phyloP scores from a whole-genome alignment of 176 grass and related monocot genomes.

The Saccharum spontaneum region DNA sequence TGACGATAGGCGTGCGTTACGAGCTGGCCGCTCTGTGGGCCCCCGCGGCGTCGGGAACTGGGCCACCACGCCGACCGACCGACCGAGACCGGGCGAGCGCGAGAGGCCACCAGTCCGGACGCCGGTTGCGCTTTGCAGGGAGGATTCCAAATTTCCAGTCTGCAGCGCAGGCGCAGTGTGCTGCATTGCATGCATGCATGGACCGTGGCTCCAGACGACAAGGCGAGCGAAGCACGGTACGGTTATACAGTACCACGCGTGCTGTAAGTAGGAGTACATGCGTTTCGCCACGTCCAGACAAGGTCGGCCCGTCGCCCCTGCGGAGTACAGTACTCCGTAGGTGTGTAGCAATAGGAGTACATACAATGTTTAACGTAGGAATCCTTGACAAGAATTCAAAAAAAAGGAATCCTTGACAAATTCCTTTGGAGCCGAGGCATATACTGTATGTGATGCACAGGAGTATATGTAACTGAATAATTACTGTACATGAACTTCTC shows the following conservation, averaged over 20 bases:
- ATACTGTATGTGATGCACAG: too few relatives aligned
- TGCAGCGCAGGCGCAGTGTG: neutral
- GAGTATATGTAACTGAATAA: neutral
- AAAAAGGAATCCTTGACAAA: too few relatives aligned
- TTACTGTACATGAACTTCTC: neutral
- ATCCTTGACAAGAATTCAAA: too few relatives aligned
- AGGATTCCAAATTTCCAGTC: neutral
- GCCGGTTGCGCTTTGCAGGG: constrained; percentile 33
- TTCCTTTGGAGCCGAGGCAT: too few relatives aligned
- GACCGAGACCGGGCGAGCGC: constrained; percentile 4
- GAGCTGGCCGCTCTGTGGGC: neutral
- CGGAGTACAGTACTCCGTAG: neutral
- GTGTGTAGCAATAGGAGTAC: too few relatives aligned
- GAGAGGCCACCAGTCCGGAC: constrained; percentile 2
- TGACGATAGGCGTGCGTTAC: constrained; percentile 33
- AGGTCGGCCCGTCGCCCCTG: neutral
- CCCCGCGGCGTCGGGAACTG: constrained; percentile 10
- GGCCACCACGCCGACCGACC: constrained; percentile 20
- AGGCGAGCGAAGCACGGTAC: neutral
- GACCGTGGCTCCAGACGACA: neutral
- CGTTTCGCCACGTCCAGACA: constrained; percentile 27
- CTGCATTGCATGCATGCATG: neutral
- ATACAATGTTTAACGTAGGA: too few relatives aligned
- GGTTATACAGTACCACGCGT: constrained; percentile 12
- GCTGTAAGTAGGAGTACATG: neutral